Percentiles rank a stretch among this genome's conserved stretches.
These are phyloP conservation scores for Phascolomyces articulosus DNA, from an alignment of 371 early-diverging fungal species.

Conservation along the genomic window DNA sequence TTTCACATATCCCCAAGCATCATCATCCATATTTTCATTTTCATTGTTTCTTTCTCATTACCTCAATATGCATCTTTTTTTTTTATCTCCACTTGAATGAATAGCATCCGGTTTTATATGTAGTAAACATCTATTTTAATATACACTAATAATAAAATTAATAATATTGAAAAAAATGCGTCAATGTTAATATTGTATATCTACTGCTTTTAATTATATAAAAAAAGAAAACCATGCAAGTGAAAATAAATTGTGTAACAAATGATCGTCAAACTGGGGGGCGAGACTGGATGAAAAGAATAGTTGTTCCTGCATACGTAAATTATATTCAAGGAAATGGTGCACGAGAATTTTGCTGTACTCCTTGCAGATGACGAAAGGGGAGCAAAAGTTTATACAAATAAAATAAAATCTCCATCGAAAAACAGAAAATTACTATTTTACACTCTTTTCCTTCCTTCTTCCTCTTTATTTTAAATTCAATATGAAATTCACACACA, in stretches of 20 bases:
- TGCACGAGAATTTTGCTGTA: background rate
- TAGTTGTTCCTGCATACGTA: slow-evolving; percentile 3
- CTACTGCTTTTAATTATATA: background rate
- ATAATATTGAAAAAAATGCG: background rate
- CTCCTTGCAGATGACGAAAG: slow-evolving; percentile 5
- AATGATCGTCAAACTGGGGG: background rate
- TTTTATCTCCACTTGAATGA: too few species aligned
- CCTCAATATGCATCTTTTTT: too few species aligned
- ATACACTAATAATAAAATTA: too few species aligned
- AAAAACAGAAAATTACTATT: too few species aligned
- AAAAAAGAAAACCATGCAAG: background rate
- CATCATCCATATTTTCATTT: too few species aligned
- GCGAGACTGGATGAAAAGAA: too few species aligned
- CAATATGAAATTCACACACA: background rate
- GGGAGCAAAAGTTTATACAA: background rate
- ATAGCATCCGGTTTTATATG: too few species aligned
- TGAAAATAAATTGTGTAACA: background rate
- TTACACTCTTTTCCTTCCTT: background rate
- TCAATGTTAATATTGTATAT: too few species aligned
- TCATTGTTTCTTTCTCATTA: too few species aligned
- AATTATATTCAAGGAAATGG: background rate
- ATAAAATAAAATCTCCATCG: too few species aligned
- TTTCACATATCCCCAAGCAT: too few species aligned
- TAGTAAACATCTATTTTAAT: too few species aligned
- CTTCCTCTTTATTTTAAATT: background rate